These are phyloP conservation scores for Vigna trinervia DNA, from an alignment of 306 rosid genomes.

Conservation along the genomic window DNA sequence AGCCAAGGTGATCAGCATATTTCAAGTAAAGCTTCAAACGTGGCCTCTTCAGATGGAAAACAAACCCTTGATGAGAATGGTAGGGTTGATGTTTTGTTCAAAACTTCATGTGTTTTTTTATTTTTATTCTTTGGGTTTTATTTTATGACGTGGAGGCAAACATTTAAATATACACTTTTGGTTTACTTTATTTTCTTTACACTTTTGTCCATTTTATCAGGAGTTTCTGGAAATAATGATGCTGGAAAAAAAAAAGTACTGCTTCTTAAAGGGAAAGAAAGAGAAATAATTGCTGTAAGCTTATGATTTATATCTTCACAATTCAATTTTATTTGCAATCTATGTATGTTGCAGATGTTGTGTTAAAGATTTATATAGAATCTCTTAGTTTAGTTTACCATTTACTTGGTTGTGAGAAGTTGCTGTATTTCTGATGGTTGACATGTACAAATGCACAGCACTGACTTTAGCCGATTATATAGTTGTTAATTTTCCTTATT, in stretches of 20 bases:
- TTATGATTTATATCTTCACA: conserved; percentile 35
- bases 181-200: neutral
- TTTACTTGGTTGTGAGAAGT: conserved; percentile 14
- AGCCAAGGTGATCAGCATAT: conserved; percentile 59
- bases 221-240: conserved; percentile 53
- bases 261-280: conserved; percentile 65
- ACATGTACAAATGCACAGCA: conserved; percentile 1
- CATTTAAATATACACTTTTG: neutral
- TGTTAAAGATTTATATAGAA: conserved; percentile 26
- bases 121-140: neutral
- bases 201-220: conserved; percentile 46
- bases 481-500: conserved; percentile 2
- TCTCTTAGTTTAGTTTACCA: conserved; percentile 8
- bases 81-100: conserved; percentile 48
- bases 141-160: conserved; percentile 19
- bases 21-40: conserved; percentile 51
- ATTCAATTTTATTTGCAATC: conserved; percentile 23
- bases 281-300: conserved; percentile 60
- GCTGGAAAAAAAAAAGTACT: conserved; percentile 64
- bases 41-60: conserved; percentile 58
- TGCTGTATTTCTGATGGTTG: conserved; percentile 9
- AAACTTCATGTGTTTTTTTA: conserved; percentile 19
- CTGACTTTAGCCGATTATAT: conserved; percentile 23
- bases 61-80: conserved; percentile 60
- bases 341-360: conserved; percentile 25